Percentiles rank a stretch among this genome's conserved stretches.
These are phyloP conservation scores for Glonium stellatum DNA, from an alignment of 495 filamentous ascomycete species.

Conservation along the genomic window DNA sequence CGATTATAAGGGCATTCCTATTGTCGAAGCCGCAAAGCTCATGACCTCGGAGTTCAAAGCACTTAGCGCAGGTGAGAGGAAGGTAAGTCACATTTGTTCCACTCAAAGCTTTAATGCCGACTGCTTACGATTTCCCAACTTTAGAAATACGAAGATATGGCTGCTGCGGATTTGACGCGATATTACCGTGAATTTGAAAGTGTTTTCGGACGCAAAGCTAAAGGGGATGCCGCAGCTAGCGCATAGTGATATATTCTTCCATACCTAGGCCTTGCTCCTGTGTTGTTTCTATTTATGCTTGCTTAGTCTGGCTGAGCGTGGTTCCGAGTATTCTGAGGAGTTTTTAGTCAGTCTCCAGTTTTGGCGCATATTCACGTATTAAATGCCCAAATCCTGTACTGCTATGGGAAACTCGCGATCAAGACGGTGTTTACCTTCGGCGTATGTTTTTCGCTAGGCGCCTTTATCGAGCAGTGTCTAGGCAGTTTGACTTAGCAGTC, in stretches of 20 bases:
- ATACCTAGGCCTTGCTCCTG: too few relatives aligned
- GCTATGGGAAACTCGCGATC: neutral
- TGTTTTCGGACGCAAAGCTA: neutral
- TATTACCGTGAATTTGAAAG: slow-evolving; percentile 3
- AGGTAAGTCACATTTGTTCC: slow-evolving; percentile 39
- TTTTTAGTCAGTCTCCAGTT: neutral
- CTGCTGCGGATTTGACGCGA: neutral
- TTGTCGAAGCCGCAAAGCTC: slow-evolving; percentile 30
- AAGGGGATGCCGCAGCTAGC: neutral
- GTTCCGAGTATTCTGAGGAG: neutral
- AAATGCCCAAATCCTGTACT: neutral
- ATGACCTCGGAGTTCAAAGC: slow-evolving; percentile 52
- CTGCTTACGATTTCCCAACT: neutral
- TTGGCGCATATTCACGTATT: neutral
- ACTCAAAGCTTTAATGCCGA: neutral
- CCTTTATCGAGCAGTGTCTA: neutral
- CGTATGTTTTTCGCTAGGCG: neutral
- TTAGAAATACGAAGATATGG: slow-evolving; percentile 11
- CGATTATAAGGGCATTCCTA: slow-evolving; percentile 40
- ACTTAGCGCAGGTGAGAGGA: slow-evolving; percentile 45
- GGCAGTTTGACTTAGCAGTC: neutral
- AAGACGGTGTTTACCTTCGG: neutral
- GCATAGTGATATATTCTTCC: neutral
- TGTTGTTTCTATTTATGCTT: neutral
- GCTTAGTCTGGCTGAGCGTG: neutral